Percentiles rank a stretch among this genome's conserved stretches.
Evolutionary conservation across 2,329 filamentous ascomycete species (phyloP).

Genomic region (Tolypocladium ophioglossoides): DNA sequence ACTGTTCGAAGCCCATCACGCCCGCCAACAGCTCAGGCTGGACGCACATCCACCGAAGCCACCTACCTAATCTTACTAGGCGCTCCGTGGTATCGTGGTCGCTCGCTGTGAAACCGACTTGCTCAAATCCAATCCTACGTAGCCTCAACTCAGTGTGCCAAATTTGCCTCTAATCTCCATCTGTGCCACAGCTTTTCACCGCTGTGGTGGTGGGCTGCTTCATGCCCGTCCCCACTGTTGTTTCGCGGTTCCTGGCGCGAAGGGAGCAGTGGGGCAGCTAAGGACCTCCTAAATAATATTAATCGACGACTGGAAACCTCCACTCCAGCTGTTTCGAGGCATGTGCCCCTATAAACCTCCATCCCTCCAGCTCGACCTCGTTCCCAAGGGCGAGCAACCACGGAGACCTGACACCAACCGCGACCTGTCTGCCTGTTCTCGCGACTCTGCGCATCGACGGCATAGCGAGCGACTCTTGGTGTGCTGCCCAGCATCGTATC

Average conservation of each 20-base stretch:
- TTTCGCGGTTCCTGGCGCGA: slow-evolving; percentile 1
- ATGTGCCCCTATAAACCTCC: not conserved
- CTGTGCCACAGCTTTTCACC: not conserved
- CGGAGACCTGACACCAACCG: not conserved
- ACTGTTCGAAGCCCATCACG: too few relatives aligned
- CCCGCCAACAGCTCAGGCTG: too few relatives aligned
- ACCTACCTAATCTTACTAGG: too few relatives aligned
- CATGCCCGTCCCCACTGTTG: not conserved
- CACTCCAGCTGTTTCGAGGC: not conserved
- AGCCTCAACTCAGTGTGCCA: not conserved
- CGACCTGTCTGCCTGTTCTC: not conserved
- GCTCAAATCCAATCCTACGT: too few relatives aligned
- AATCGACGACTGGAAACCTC: not conserved
- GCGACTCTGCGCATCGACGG: not conserved
- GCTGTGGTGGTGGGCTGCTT: not conserved
- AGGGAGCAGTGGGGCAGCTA: not conserved
- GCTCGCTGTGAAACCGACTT: too few relatives aligned
- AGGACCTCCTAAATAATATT: not conserved
- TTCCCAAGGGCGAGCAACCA: not conserved
- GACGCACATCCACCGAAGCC: too few relatives aligned
- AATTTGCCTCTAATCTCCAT: not conserved
- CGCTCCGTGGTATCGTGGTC: too few relatives aligned
- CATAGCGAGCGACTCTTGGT: not conserved
- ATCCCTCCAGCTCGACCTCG: not conserved
- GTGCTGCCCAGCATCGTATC: not conserved